Evolutionary conservation across 1,284 basidiomycete species (phyloP).

Genomic region (Naganishia sp.): DNA sequence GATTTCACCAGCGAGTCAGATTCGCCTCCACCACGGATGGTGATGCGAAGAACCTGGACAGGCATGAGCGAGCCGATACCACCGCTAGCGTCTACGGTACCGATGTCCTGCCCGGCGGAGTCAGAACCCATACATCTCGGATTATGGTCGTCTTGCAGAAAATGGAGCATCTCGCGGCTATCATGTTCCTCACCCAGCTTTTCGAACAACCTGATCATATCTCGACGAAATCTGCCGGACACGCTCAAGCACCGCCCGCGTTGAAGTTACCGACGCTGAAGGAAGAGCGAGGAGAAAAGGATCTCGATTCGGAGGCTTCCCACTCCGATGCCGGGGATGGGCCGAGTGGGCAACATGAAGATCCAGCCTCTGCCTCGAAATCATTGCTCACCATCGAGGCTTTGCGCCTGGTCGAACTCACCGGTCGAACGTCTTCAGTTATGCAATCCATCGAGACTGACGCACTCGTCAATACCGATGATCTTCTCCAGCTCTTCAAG

Average conservation of each 20-base stretch:
- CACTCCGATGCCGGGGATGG: conserved; percentile 68
- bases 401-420: conserved; percentile 83
- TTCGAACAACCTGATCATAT: conserved; percentile 47
- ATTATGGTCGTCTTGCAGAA: conserved; percentile 88
- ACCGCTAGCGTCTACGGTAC: background rate
- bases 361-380: background rate
- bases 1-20: conserved; percentile 50
- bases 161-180: conserved; percentile 73
- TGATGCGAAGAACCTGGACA: background rate
- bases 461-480: conserved; percentile 70
- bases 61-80: background rate
- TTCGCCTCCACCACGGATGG: conserved; percentile 1
- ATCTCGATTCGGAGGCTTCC: conserved; percentile 58
- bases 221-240: conserved; percentile 1
- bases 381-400: conserved; percentile 49
- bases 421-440: conserved; percentile 80
- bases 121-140: conserved; percentile 42
- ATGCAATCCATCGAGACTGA: conserved; percentile 74
- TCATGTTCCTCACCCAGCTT: conserved; percentile 59
- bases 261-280: conserved; percentile 7
- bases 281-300: conserved; percentile 22
- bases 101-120: conserved; percentile 37
- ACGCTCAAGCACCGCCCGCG: conserved; percentile 15
- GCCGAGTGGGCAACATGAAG: conserved; percentile 44
- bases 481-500: conserved; percentile 75